phyloP scores from a whole-genome alignment of 768 basidiomycete species.

The Pholiota microspora region DNA sequence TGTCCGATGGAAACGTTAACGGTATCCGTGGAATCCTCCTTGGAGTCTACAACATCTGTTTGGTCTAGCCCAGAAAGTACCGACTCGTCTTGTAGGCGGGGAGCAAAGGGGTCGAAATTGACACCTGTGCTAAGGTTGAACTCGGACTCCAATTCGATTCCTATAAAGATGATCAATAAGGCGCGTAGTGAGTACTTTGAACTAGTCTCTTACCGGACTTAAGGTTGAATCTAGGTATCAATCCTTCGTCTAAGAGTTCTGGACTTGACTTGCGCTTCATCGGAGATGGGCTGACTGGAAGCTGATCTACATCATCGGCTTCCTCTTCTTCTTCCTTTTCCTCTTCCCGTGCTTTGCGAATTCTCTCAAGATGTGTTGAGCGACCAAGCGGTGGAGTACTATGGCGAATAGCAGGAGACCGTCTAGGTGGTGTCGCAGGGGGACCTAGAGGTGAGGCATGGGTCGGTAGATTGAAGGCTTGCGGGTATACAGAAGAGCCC shows the following conservation, averaged over 20 bases:
- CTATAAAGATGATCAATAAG: no score
- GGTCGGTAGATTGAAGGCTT: conserved; percentile 28
- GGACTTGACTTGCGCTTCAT: conserved; percentile 25
- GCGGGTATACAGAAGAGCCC: conserved; percentile 22
- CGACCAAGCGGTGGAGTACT: conserved; percentile 37
- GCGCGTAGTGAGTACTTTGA: neutral
- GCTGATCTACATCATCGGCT: conserved; percentile 25
- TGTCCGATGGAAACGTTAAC: conserved; percentile 28
- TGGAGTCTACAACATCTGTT: conserved; percentile 16
- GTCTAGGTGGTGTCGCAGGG: conserved; percentile 35
- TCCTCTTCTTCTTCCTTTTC: conserved; percentile 25
- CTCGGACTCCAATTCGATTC: neutral
- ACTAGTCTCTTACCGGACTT: conserved; percentile 19
- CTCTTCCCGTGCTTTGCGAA: conserved; percentile 27
- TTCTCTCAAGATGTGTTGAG: conserved; percentile 33
- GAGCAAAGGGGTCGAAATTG: conserved; percentile 24
- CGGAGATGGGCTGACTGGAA: conserved; percentile 38
- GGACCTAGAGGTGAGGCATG: conserved; percentile 31
- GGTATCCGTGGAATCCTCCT: conserved; percentile 26
- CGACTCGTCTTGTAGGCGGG: conserved; percentile 25
- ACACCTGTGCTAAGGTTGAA: conserved; percentile 17
- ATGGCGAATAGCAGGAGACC: conserved; percentile 26
- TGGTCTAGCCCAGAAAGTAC: conserved; percentile 17
- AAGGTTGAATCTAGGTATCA: conserved; percentile 32
- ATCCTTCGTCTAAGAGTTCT: conserved; percentile 21